Conservation (phyloP, 805 yeast genomes). For the Blastobotrys robertii region DNA sequence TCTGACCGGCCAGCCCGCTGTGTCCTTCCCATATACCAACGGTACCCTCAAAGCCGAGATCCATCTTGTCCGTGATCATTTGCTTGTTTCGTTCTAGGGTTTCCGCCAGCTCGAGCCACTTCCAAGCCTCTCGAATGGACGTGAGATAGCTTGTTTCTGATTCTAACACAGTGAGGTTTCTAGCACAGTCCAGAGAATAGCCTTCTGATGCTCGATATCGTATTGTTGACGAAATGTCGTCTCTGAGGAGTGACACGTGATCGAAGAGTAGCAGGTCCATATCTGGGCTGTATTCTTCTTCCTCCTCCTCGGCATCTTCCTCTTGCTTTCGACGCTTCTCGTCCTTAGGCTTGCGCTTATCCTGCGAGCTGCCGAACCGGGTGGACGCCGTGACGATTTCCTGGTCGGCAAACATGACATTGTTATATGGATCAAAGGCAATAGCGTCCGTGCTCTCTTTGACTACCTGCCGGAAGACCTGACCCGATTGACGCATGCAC, state of each 20-base stretch:
- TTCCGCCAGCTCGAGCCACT: constrained; percentile 73
- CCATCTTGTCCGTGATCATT: constrained; percentile 60
- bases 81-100: constrained; percentile 53
- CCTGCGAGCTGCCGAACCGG: not conserved
- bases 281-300: constrained; percentile 4
- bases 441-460: constrained; percentile 54
- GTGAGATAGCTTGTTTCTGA: constrained; percentile 45
- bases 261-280: constrained; percentile 14
- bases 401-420: constrained; percentile 19
- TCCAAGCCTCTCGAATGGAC: constrained; percentile 62
- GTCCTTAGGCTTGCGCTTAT: not conserved
- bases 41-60: constrained; percentile 82
- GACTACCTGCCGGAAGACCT: constrained; percentile 70
- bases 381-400: constrained; percentile 9
- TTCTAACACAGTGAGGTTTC: constrained; percentile 43
- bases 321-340: not conserved
- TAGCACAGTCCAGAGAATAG: constrained; percentile 59
- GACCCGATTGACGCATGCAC: constrained; percentile 88
- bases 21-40: constrained; percentile 74
- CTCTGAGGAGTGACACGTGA: constrained; percentile 39
- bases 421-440: constrained; percentile 49
- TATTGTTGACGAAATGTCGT: constrained; percentile 68
- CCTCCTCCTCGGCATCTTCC: constrained; percentile 1
- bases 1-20: constrained; percentile 15
- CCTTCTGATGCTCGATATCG: constrained; percentile 62